These are phyloP conservation scores for Tulasnella calospora DNA, from an alignment of 768 basidiomycete genomes.

Conservation along the genomic window DNA sequence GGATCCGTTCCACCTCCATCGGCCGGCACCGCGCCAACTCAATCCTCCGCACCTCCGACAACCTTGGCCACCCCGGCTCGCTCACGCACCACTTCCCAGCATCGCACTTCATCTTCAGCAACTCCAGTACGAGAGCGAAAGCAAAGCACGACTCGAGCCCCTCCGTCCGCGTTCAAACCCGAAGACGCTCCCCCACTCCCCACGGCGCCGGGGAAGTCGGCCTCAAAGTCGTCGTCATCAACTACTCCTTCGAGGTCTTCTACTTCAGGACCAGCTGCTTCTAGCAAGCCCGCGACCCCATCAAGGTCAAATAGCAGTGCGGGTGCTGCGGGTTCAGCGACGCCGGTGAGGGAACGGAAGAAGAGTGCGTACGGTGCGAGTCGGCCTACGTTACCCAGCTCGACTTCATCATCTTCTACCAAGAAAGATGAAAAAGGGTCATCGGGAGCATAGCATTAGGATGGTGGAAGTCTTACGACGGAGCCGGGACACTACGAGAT, in stretches of 20 bases:
- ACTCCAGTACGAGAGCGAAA: neutral
- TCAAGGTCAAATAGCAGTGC: neutral
- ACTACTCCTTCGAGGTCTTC: neutral
- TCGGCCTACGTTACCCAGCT: neutral
- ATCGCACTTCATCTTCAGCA: neutral
- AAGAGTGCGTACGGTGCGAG: conserved; percentile 10
- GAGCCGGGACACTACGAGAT: neutral
- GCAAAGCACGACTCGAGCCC: neutral
- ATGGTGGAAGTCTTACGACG: neutral
- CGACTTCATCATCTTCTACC: neutral
- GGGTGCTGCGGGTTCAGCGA: neutral
- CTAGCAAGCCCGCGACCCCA: neutral
- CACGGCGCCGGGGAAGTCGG: neutral
- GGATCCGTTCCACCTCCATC: neutral
- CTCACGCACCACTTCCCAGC: conserved; percentile 2
- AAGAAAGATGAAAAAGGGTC: neutral
- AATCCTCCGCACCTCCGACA: neutral
- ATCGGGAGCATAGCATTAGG: neutral
- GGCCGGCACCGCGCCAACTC: neutral
- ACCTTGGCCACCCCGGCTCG: neutral
- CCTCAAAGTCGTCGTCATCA: neutral
- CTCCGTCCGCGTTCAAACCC: neutral
- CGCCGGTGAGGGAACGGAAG: neutral
- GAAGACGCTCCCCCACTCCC: neutral
- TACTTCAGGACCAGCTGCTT: neutral